A percentile compares a stretch with the other conserved stretches of the same genome.
phyloP scores from a whole-genome alignment of 2,329 filamentous ascomycete species.

The Colletotrichum sublineola region DNA sequence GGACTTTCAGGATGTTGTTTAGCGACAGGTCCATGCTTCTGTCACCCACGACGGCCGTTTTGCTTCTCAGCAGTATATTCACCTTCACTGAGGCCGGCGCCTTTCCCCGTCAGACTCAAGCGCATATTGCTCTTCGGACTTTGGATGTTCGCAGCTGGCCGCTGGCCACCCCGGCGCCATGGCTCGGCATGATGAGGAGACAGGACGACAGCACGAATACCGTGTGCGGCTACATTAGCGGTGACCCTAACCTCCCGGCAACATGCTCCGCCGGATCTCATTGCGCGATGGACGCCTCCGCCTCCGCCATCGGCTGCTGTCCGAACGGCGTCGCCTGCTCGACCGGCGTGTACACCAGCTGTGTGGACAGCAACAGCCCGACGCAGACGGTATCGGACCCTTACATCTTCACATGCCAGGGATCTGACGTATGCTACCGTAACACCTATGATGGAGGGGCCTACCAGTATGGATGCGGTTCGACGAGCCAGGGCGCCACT shows the following conservation, averaged over 20 bases:
- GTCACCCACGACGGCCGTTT: slow-evolving; percentile 51
- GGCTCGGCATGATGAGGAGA: slow-evolving; percentile 53
- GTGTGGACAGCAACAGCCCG: slow-evolving; percentile 65
- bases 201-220: slow-evolving; percentile 60
- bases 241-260: slow-evolving; percentile 64
- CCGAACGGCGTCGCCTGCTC: slow-evolving; percentile 65
- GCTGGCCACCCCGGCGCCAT: slow-evolving; percentile 58
- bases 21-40: slow-evolving; percentile 52
- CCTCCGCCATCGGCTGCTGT: slow-evolving; percentile 68
- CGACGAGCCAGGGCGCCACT: slow-evolving; percentile 61
- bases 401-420: slow-evolving; percentile 69
- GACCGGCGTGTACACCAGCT: slow-evolving; percentile 69
- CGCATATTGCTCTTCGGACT: slow-evolving; percentile 49
- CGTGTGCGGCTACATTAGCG: slow-evolving; percentile 70
- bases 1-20: slow-evolving; percentile 45
- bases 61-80: slow-evolving; percentile 53
- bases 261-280: slow-evolving; percentile 71
- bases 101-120: slow-evolving; percentile 56
- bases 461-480: slow-evolving; percentile 70
- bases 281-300: slow-evolving; percentile 66
- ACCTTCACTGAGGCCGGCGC: slow-evolving; percentile 53
- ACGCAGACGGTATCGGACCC: slow-evolving; percentile 66
- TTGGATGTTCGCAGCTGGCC: slow-evolving; percentile 58
- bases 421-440: slow-evolving; percentile 65
- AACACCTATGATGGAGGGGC: slow-evolving; percentile 69